These are phyloP conservation scores for Aspergillus egyptiacus DNA, from an alignment of 495 filamentous ascomycete genomes.

Conservation along the genomic window DNA sequence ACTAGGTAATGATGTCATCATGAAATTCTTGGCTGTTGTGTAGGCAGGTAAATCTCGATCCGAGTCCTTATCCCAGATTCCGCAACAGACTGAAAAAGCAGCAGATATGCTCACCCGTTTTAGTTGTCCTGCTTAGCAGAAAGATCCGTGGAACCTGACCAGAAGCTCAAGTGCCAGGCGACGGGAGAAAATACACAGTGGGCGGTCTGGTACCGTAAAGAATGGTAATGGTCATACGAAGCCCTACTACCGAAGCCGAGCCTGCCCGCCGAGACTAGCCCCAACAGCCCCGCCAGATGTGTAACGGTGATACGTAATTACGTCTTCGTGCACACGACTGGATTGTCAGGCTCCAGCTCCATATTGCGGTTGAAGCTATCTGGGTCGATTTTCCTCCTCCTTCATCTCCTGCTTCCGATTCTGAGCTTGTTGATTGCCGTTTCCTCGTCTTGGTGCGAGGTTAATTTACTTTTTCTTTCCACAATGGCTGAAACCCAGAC, in stretches of 20 bases:
- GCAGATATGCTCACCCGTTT: no score
- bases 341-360: slow-evolving; percentile 24
- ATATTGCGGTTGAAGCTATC: slow-evolving; percentile 11
- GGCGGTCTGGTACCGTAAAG: slow-evolving; percentile 3
- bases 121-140: background rate
- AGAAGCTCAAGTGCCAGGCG: background rate
- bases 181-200: background rate
- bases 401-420: slow-evolving; percentile 20
- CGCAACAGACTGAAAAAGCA: no score
- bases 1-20: no score
- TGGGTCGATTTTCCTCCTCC: slow-evolving; percentile 13
- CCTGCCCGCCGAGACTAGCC: background rate
- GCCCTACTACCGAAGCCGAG: slow-evolving; percentile 9
- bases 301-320: slow-evolving; percentile 9
- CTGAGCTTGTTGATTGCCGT: slow-evolving; percentile 14
- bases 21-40: no score
- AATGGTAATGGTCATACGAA: slow-evolving; percentile 8
- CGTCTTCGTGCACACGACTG: slow-evolving; percentile 12
- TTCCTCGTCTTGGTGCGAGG: slow-evolving; percentile 24
- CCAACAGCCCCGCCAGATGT: slow-evolving; percentile 7
- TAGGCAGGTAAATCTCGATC: no score
- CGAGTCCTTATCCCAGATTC: no score
- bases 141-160: no score
- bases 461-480: slow-evolving; percentile 16
- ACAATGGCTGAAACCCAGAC: slow-evolving; percentile 41